Evolutionary conservation across 148 eudicot species (phyloP).

Genomic region (Euryodendron excelsum): DNA sequence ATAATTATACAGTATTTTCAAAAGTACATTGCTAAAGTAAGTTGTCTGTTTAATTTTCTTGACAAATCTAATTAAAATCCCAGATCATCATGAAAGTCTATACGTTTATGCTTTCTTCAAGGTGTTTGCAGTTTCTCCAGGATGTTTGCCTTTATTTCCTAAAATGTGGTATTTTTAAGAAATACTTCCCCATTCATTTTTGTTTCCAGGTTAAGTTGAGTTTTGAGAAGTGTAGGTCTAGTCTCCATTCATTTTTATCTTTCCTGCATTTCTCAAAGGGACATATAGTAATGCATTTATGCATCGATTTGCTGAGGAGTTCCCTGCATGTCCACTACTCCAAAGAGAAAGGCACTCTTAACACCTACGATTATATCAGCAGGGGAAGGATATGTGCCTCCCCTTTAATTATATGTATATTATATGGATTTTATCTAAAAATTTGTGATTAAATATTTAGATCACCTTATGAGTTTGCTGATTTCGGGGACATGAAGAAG

Average conservation of each 20-base stretch:
- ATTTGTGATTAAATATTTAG: background rate
- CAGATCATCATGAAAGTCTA: conserved; percentile 5
- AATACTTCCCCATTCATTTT: too few species aligned
- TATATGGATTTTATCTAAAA: background rate
- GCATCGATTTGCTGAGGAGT: background rate
- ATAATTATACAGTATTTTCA: conserved; percentile 64
- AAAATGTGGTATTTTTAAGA: background rate
- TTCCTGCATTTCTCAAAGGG: background rate
- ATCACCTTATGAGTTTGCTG: background rate
- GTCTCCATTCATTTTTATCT: background rate
- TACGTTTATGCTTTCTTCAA: conserved; percentile 3
- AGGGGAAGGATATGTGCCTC: background rate
- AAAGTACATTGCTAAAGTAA: conserved; percentile 79
- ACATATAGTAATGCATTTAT: background rate
- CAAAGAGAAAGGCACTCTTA: background rate
- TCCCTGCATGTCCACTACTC: background rate
- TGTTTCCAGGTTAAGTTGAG: background rate
- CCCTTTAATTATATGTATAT: background rate
- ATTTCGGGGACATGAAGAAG: background rate
- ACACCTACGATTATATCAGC: background rate
- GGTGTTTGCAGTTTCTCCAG: background rate
- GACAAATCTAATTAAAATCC: background rate
- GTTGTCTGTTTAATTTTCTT: conserved; percentile 4
- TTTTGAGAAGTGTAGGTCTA: background rate
- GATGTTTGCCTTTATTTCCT: conserved; percentile 7